These are phyloP conservation scores for Dendrobium officinale DNA, from an alignment of 106 monocot species.

Conservation along the genomic window DNA sequence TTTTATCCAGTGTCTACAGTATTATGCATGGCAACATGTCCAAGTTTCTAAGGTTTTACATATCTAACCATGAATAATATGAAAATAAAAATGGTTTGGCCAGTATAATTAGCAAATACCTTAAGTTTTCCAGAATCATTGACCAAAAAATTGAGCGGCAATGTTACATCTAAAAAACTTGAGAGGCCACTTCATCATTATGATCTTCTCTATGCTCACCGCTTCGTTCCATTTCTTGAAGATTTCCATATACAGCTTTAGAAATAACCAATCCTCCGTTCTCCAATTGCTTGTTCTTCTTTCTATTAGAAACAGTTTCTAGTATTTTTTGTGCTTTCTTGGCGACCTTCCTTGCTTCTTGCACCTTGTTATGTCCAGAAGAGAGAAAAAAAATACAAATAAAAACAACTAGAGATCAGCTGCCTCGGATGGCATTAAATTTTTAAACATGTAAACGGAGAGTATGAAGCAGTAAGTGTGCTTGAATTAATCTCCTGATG, in stretches of 20 bases:
- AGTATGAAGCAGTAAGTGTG: background rate
- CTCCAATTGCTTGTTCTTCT: slow-evolving; percentile 78
- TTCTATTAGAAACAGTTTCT: slow-evolving; percentile 71
- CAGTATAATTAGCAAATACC: slow-evolving; percentile 27
- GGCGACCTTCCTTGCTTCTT: slow-evolving; percentile 69
- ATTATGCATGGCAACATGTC: background rate
- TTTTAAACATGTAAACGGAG: background rate
- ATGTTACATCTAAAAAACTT: slow-evolving; percentile 75
- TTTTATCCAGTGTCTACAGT: background rate
- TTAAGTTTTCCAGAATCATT: slow-evolving; percentile 73
- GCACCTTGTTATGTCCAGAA: slow-evolving; percentile 33
- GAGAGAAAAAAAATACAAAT: background rate
- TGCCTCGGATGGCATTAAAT: background rate
- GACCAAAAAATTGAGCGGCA: slow-evolving; percentile 84
- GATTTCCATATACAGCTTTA: slow-evolving; percentile 80
- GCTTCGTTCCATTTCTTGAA: slow-evolving; percentile 35
- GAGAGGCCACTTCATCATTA: slow-evolving; percentile 46
- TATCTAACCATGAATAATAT: background rate
- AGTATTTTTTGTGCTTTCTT: slow-evolving; percentile 80
- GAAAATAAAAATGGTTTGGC: background rate
- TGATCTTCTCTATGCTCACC: slow-evolving; percentile 21
- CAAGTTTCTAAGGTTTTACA: background rate
- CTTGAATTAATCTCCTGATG: background rate
- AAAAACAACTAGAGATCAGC: background rate
- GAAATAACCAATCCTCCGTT: slow-evolving; percentile 72